phyloP scores from a whole-genome alignment of 2,329 filamentous ascomycete genomes.

The Akanthomyces dipterigenus region DNA sequence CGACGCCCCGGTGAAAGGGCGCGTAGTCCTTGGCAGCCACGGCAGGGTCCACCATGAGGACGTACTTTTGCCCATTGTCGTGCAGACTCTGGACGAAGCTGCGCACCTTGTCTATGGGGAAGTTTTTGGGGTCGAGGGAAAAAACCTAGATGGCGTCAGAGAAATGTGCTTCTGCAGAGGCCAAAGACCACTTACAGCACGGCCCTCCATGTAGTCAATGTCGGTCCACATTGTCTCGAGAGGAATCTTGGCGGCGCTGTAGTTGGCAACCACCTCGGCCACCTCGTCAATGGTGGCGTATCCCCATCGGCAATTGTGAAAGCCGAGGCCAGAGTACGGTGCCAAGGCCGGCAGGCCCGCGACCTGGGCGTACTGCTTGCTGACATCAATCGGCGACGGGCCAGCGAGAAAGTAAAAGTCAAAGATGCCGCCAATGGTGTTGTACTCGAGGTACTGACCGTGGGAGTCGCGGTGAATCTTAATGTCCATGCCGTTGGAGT shows the following conservation, averaged over 20 bases:
- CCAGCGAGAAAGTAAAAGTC: slow-evolving; percentile 77
- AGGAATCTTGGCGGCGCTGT: slow-evolving; percentile 57
- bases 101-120: slow-evolving; percentile 54
- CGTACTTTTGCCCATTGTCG: slow-evolving; percentile 58
- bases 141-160: slow-evolving; percentile 36
- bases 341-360: slow-evolving; percentile 70
- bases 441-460: slow-evolving; percentile 71
- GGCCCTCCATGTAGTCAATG: slow-evolving; percentile 32
- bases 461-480: slow-evolving; percentile 55
- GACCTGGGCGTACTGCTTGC: slow-evolving; percentile 61
- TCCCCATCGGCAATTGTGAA: slow-evolving; percentile 70
- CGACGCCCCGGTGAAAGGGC: slow-evolving; percentile 34
- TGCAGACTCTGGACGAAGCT: slow-evolving; percentile 63
- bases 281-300: slow-evolving; percentile 67
- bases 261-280: slow-evolving; percentile 60
- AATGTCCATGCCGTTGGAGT: slow-evolving; percentile 70
- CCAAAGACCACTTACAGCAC: slow-evolving; percentile 14
- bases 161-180: background rate
- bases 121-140: slow-evolving; percentile 57
- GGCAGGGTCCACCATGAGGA: slow-evolving; percentile 73
- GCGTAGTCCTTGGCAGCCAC: slow-evolving; percentile 50
- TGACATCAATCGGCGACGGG: slow-evolving; percentile 60
- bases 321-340: slow-evolving; percentile 76
- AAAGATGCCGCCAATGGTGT: slow-evolving; percentile 68
- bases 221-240: slow-evolving; percentile 49